These are phyloP conservation scores for Selenicereus undatus DNA, from an alignment of 148 eudicot species.

Conservation along the genomic window DNA sequence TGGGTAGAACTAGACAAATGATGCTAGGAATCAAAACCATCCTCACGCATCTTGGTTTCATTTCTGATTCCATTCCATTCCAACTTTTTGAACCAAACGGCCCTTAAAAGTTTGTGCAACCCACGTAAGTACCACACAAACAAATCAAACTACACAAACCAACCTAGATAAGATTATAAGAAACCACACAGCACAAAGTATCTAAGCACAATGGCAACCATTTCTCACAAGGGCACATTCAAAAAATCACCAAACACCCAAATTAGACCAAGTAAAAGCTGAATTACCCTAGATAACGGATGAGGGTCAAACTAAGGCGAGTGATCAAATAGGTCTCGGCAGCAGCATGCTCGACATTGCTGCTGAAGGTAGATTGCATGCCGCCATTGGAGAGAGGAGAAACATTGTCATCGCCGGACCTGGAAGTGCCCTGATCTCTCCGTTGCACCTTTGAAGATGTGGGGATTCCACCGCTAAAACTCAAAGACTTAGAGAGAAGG, in stretches of 20 bases:
- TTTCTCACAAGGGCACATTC: background rate
- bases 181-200: background rate
- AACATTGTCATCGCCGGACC: slow-evolving; percentile 36
- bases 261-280: background rate
- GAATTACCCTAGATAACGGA: slow-evolving; percentile 73
- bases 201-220: background rate
- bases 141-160: background rate
- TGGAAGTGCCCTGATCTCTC: slow-evolving; percentile 38
- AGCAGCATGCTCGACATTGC: slow-evolving; percentile 66
- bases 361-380: slow-evolving; percentile 36
- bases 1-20: too few relatives aligned
- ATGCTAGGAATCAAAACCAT: too few relatives aligned
- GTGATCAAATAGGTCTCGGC: slow-evolving; percentile 72
- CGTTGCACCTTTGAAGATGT: slow-evolving; percentile 16
- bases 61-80: too few relatives aligned
- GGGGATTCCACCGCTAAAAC: slow-evolving; percentile 23
- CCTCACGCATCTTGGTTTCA: too few relatives aligned
- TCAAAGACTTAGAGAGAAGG: slow-evolving; percentile 43
- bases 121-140: too few relatives aligned
- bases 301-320: slow-evolving; percentile 59
- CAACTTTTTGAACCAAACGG: too few relatives aligned
- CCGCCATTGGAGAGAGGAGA: slow-evolving; percentile 21
- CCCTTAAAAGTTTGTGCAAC: too few relatives aligned
- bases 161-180: background rate
- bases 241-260: background rate